A percentile compares a stretch with the other conserved stretches of the same genome.
Conservation (phyloP, 2,329 filamentous ascomycete genomes). For the Fusarium chlamydosporum region DNA sequence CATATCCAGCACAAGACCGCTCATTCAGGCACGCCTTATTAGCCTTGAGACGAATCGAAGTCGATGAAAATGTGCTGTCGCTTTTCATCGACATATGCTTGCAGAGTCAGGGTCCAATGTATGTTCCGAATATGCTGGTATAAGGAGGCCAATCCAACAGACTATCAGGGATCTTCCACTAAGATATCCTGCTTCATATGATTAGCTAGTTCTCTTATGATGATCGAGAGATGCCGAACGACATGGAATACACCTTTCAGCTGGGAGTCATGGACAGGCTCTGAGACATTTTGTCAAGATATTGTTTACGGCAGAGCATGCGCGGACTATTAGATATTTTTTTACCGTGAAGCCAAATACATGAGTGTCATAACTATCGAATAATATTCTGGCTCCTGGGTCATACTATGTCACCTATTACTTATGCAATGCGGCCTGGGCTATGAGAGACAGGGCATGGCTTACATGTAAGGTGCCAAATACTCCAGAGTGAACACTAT, state of each 20-base stretch:
- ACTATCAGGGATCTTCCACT: neutral
- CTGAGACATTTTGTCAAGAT: neutral
- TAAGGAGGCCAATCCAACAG: neutral
- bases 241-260: no score
- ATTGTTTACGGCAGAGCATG: neutral
- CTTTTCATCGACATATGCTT: neutral
- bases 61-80: neutral
- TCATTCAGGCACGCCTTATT: neutral
- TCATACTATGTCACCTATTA: neutral
- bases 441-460: neutral
- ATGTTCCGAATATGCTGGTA: neutral
- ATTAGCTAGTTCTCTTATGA: no score
- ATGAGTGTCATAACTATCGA: no score
- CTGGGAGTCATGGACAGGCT: neutral
- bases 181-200: neutral
- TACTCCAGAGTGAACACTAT: neutral
- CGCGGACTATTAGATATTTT: neutral
- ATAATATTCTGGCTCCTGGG: no score
- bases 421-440: neutral
- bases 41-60: slow-evolving; percentile 4
- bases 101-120: neutral
- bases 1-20: no score
- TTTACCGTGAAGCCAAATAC: neutral
- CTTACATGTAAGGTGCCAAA: no score
- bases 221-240: no score